Evolutionary conservation across 2,329 filamentous ascomycete genomes (phyloP).

Genomic region (Penicillium expansum): DNA sequence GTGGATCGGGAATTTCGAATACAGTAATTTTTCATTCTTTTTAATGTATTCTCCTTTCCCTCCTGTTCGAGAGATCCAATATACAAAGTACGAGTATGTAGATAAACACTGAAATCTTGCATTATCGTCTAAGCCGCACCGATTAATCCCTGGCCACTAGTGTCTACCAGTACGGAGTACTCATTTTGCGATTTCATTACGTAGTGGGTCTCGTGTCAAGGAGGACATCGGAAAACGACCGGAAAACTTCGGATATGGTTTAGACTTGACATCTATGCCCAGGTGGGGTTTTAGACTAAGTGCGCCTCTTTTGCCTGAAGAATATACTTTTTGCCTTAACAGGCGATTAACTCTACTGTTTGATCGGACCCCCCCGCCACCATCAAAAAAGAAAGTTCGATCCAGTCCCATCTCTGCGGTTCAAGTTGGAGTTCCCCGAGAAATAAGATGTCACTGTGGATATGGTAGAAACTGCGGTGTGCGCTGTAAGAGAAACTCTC

Average conservation of each 20-base stretch:
- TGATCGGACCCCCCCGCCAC: conserved; percentile 13
- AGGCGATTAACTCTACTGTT: conserved; percentile 1
- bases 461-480: conserved; percentile 20
- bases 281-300: background rate
- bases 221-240: background rate
- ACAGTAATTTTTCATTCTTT: background rate
- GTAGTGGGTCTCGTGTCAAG: conserved; percentile 1
- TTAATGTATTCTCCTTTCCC: background rate
- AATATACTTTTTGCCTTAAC: conserved; percentile 1
- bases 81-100: background rate
- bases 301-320: conserved; percentile 2
- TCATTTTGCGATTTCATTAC: background rate
- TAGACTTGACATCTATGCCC: background rate
- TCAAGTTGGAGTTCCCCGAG: conserved; percentile 2
- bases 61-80: background rate
- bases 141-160: background rate
- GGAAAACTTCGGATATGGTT: conserved; percentile 11
- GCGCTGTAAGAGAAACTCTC: conserved; percentile 10
- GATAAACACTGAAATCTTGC: background rate
- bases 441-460: background rate
- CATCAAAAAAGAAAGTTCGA: conserved; percentile 9
- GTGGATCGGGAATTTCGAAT: background rate
- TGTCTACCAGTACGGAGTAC: background rate
- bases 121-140: background rate
- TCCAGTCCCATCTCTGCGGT: background rate